Percentiles rank a stretch among this genome's conserved stretches.
Conservation (phyloP, 495 filamentous ascomycete genomes). For the Penicillium dipodomyicola region DNA sequence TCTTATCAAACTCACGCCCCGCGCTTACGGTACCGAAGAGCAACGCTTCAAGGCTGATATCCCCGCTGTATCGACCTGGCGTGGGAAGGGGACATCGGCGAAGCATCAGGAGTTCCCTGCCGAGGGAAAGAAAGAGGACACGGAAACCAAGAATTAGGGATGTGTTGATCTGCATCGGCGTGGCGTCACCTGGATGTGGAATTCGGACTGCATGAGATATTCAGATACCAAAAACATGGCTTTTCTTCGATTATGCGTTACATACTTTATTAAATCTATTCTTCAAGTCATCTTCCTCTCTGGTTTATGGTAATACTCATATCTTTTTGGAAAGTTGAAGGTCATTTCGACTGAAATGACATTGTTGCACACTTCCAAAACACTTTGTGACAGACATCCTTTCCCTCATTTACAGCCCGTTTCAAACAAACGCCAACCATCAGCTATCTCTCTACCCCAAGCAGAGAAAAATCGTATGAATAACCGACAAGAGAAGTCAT, state of each 20-base stretch:
- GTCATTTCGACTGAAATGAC: neutral
- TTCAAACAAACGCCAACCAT: neutral
- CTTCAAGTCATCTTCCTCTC: neutral
- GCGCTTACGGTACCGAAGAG: constrained; percentile 89
- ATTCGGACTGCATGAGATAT: constrained; percentile 15
- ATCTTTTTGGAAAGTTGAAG: neutral
- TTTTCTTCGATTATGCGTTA: constrained; percentile 6
- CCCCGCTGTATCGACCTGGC: constrained; percentile 90
- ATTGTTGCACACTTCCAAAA: neutral
- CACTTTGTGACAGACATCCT: neutral
- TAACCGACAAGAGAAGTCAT: neutral
- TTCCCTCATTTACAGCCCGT: neutral
- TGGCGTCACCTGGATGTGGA: constrained; percentile 13
- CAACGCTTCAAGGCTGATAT: constrained; percentile 85
- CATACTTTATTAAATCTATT: constrained; percentile 1
- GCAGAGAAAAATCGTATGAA: neutral
- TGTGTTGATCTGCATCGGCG: constrained; percentile 16
- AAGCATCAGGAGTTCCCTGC: constrained; percentile 58
- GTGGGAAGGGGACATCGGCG: constrained; percentile 85
- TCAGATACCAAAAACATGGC: constrained; percentile 23
- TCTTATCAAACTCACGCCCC: constrained; percentile 90
- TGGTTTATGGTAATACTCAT: neutral
- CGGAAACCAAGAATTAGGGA: constrained; percentile 8
- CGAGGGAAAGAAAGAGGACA: constrained; percentile 17
- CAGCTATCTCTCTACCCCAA: neutral